phyloP scores from a whole-genome alignment of 2,329 filamentous ascomycete genomes.

The Chrysoporthe deuterocubensis region DNA sequence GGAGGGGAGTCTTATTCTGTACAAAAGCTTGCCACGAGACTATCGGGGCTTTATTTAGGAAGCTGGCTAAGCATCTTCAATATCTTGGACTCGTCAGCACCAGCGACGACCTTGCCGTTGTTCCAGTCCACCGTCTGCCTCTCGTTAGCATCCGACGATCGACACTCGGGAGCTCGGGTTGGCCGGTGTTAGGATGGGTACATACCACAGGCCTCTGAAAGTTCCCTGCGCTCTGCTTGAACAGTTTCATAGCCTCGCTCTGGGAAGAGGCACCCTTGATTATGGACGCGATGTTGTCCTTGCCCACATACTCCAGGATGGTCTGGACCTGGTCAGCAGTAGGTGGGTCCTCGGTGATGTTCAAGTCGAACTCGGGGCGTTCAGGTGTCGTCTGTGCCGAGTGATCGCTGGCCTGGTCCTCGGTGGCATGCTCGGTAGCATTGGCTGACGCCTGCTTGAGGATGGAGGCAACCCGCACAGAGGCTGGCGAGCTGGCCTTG shows the following conservation, averaged over 20 bases:
- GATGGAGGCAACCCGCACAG: slow-evolving; percentile 72
- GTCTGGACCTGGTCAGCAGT: slow-evolving; percentile 55
- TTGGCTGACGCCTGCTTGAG: slow-evolving; percentile 80
- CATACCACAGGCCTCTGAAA: slow-evolving; percentile 81
- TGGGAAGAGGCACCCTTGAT: slow-evolving; percentile 75
- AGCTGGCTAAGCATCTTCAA: slow-evolving; percentile 74
- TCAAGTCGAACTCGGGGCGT: slow-evolving; percentile 79
- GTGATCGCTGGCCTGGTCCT: slow-evolving; percentile 75
- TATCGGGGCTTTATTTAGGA: slow-evolving; percentile 30
- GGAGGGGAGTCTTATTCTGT: slow-evolving; percentile 23
- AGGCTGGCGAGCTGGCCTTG: slow-evolving; percentile 74
- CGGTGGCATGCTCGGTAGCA: slow-evolving; percentile 68
- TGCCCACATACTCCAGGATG: slow-evolving; percentile 58
- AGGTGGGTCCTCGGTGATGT: slow-evolving; percentile 53
- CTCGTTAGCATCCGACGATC: slow-evolving; percentile 33
- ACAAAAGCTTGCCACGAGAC: slow-evolving; percentile 6
- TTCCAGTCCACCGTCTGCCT: slow-evolving; percentile 83
- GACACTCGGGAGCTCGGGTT: neutral
- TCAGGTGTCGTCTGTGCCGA: slow-evolving; percentile 57
- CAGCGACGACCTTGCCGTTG: slow-evolving; percentile 78
- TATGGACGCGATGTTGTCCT: slow-evolving; percentile 61
- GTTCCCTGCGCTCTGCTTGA: slow-evolving; percentile 69
- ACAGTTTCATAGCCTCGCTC: slow-evolving; percentile 77
- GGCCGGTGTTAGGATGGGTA: slow-evolving; percentile 30
- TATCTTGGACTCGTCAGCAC: slow-evolving; percentile 87